Percentiles rank a stretch among this genome's conserved stretches.
Conservation (phyloP, 169 alveolate species). For the Cryptosporidium baileyi region DNA sequence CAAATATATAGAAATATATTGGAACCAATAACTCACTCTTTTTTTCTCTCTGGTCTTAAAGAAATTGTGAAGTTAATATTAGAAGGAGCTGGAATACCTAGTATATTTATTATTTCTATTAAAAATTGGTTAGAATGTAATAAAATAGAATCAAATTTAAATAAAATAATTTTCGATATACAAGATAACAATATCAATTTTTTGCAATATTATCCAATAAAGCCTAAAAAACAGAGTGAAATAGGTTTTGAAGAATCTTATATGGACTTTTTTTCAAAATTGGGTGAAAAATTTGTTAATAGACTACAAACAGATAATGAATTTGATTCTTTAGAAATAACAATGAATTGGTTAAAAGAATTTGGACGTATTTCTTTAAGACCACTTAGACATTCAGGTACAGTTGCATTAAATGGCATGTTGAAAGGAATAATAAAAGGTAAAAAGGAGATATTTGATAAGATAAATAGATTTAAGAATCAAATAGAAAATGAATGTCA, state of each 20-base stretch:
- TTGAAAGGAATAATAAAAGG: neutral
- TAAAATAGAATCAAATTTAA: neutral
- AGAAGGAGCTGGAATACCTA: conserved; percentile 62
- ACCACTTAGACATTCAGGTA: conserved; percentile 54
- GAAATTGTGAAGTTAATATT: conserved; percentile 30
- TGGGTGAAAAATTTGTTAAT: neutral
- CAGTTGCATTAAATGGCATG: conserved; percentile 54
- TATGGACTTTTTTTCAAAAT: conserved; percentile 13
- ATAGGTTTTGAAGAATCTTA: neutral
- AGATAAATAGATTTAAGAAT: conserved; percentile 18
- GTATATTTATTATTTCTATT: conserved; percentile 10
- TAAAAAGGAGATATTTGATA: conserved; percentile 9
- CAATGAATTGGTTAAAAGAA: conserved; percentile 8
- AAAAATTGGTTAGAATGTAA: neutral
- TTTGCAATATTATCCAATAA: conserved; percentile 51
- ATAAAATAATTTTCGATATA: conserved; percentile 6
- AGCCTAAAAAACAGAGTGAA: conserved; percentile 21
- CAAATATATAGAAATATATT: conserved; percentile 17
- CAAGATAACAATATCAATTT: conserved; percentile 14
- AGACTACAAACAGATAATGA: neutral
- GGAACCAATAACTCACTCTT: neutral
- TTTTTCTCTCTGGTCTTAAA: conserved; percentile 21
- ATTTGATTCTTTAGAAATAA: neutral
- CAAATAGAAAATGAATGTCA: conserved; percentile 32
- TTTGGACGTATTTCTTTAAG: conserved; percentile 1